Evolutionary conservation across 192 early-diverging fungal genomes (phyloP), one percentile per base, ranked within the genome.

Genomic region (Funneliformis mosseae): DNA sequence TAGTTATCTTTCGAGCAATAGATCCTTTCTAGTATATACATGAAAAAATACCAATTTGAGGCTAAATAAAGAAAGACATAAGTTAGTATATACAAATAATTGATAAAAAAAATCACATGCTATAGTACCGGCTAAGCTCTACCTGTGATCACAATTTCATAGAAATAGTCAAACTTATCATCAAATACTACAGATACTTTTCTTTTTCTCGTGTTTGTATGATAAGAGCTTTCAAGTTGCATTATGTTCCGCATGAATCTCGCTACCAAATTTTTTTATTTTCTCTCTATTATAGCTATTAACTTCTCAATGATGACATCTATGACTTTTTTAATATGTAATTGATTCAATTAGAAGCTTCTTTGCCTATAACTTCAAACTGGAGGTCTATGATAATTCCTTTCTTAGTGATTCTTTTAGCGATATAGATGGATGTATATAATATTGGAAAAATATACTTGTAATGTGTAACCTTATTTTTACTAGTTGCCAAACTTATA

Each of bases 371-470:
- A n/a, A 73, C 21, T 45, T 73, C 43, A 16, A 71, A 71, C 23
- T 71, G 39, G n/a, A n/a, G n/a, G n/a, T n/a, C n/a, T n/a, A n/a
- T n/a, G 41, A 39, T 43, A 8, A 73, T 73, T 73, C 10, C 41
- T 73, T 73, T 50, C 16, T 50, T 73, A 12, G 71, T 73, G 12
- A 73, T 71, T 71, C 39, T 48, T 45, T 7, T 73, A 21, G 42
- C 14, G 8, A 73, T 73, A 48, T 48, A 23, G 16, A 73, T 73
- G 43, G 43, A 27, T 50, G 43, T 8, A 48, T 73, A 16, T 7
- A 73, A 25, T 28, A 73, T 73, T 73, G 16, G 21, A 23, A 43
- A 73, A 73, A 73, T 73, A 50, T 73, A 73, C n/a, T 73, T 10
- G 10, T 33, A 67, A 27, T 12, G 12, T 14, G 12, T 33, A 64